A percentile compares a stretch with the other conserved stretches of the same genome.
Conservation (phyloP, 257 asterid genomes). For the Primulina huaijiensis region DNA sequence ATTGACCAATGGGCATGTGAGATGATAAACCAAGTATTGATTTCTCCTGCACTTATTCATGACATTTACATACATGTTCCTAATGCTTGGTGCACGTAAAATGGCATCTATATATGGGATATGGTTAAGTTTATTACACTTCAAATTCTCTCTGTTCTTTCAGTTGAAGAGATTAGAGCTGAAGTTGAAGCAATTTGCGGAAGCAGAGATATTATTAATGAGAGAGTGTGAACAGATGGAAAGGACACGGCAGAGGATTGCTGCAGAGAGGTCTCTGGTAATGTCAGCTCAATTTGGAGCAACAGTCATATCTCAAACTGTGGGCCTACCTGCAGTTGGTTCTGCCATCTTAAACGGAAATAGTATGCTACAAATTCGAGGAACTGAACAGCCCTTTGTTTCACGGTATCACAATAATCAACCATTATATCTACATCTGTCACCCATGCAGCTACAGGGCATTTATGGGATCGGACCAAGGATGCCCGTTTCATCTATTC, state of each 20-base stretch:
- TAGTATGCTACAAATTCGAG: slow-evolving; percentile 41
- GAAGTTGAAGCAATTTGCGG: slow-evolving; percentile 69
- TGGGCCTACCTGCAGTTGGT: slow-evolving; percentile 42
- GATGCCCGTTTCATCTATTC: slow-evolving; percentile 48
- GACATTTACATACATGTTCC: no score
- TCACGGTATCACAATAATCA: slow-evolving; percentile 49
- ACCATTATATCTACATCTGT: slow-evolving; percentile 43
- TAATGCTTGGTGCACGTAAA: no score
- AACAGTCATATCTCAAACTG: slow-evolving; percentile 39
- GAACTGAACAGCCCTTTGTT: slow-evolving; percentile 38
- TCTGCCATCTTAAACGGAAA: slow-evolving; percentile 37
- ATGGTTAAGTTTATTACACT: background rate
- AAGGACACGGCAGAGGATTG: slow-evolving; percentile 51
- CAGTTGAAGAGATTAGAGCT: slow-evolving; percentile 67
- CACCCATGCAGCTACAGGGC: slow-evolving; percentile 46
- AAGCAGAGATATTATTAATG: slow-evolving; percentile 60
- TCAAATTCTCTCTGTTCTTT: background rate
- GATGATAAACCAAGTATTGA: no score
- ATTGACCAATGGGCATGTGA: no score
- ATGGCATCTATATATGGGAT: no score
- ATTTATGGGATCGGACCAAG: slow-evolving; percentile 50
- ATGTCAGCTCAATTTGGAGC: slow-evolving; percentile 42
- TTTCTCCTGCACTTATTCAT: no score
- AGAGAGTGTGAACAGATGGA: slow-evolving; percentile 66
- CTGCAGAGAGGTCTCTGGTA: slow-evolving; percentile 39